These are phyloP conservation scores for Paxillus involutus DNA, from an alignment of 768 basidiomycete genomes.

Conservation along the genomic window DNA sequence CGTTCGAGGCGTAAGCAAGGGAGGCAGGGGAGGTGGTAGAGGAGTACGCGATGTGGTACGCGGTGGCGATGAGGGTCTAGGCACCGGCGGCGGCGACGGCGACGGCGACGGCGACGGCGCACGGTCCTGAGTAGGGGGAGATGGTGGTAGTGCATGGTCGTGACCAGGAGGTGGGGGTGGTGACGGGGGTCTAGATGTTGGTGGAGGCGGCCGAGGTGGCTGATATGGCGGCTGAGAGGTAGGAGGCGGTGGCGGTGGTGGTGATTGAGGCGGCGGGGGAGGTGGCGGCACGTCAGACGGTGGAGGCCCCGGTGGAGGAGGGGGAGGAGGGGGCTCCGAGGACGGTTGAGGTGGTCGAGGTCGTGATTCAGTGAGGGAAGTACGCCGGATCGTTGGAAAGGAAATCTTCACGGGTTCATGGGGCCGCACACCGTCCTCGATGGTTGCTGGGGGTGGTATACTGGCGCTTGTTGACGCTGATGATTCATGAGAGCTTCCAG, in stretches of 20 bases:
- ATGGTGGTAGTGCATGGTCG: conserved; percentile 19
- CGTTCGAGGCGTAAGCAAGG: conserved; percentile 16
- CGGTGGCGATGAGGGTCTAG: conserved; percentile 24
- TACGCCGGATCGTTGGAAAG: conserved; percentile 30
- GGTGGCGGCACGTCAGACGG: conserved; percentile 27
- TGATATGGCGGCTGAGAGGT: conserved; percentile 25
- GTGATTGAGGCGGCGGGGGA: conserved; percentile 24
- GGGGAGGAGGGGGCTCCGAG: conserved; percentile 38
- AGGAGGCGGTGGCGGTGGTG: conserved; percentile 33
- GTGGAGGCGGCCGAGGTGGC: conserved; percentile 25
- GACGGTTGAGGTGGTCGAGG: conserved; percentile 37
- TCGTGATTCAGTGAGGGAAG: conserved; percentile 24
- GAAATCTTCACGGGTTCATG: conserved; percentile 34
- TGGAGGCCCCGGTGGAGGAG: conserved; percentile 31
- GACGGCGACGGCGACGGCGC: conserved; percentile 20
- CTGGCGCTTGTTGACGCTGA: conserved; percentile 11
- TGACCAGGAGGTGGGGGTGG: conserved; percentile 15
- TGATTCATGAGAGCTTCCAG: conserved; percentile 14
- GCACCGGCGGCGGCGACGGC: conserved; percentile 22
- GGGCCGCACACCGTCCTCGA: conserved; percentile 31
- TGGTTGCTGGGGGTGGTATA: conserved; percentile 18
- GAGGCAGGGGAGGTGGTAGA: conserved; percentile 25
- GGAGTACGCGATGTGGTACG: conserved; percentile 24
- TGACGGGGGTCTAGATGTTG: conserved; percentile 26
- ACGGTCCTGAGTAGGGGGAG: conserved; percentile 12